These are phyloP conservation scores for Paraleonurus japonicus DNA, from an alignment of 257 asterid species.

Conservation along the genomic window DNA sequence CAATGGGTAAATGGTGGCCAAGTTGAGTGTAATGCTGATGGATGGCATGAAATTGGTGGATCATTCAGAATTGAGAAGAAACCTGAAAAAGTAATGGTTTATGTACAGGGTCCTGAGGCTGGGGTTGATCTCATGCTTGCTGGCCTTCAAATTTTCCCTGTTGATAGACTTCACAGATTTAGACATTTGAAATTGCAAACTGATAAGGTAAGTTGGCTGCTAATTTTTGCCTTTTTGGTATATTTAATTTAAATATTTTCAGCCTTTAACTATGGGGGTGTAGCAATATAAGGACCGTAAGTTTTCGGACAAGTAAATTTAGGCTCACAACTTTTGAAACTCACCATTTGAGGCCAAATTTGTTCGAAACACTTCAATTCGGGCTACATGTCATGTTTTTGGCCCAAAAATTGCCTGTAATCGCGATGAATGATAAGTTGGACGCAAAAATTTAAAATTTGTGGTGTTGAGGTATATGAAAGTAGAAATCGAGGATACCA, in stretches of 20 bases:
- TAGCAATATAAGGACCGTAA: too few relatives aligned
- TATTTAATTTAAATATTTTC: background rate
- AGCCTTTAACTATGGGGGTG: background rate
- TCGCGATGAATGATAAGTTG: too few relatives aligned
- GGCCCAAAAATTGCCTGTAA: too few relatives aligned
- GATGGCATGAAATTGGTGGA: constrained; percentile 90
- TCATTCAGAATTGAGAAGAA: constrained; percentile 85
- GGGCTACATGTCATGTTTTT: too few relatives aligned
- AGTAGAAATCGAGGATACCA: too few relatives aligned
- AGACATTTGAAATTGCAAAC: constrained; percentile 54
- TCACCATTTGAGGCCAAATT: too few relatives aligned
- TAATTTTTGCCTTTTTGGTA: background rate
- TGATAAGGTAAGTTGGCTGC: constrained; percentile 49
- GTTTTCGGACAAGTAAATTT: too few relatives aligned
- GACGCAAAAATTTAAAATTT: too few relatives aligned
- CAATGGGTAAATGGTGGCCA: constrained; percentile 90
- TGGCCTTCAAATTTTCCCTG: constrained; percentile 81
- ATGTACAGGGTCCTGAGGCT: constrained; percentile 83
- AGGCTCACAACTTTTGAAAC: too few relatives aligned
- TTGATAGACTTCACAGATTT: constrained; percentile 59
- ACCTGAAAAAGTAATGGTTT: constrained; percentile 61
- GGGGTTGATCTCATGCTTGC: constrained; percentile 91
- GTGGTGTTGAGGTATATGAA: too few relatives aligned
- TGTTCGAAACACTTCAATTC: too few relatives aligned
- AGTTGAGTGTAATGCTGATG: constrained; percentile 51